Conservation (phyloP, 352 stramenopile genomes). For the Globisporangium heterothallicum region DNA sequence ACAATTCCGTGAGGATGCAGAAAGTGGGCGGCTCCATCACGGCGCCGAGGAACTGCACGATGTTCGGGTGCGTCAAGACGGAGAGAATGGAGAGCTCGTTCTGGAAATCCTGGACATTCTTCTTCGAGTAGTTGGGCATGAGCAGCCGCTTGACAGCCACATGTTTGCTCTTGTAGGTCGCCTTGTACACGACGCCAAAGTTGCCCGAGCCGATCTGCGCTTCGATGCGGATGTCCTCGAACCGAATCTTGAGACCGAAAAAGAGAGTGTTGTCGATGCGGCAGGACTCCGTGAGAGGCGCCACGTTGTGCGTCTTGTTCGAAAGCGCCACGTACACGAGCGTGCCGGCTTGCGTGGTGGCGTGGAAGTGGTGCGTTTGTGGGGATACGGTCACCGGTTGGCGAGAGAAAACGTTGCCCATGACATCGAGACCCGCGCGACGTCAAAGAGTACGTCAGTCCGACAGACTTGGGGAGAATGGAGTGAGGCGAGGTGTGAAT, state of each 20-base stretch:
- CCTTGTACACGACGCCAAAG: conserved; percentile 79
- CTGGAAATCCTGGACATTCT: conserved; percentile 65
- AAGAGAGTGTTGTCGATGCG: conserved; percentile 53
- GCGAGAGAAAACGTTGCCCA: conserved; percentile 47
- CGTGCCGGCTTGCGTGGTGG: conserved; percentile 60
- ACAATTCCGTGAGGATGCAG: conserved; percentile 71
- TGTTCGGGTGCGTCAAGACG: conserved; percentile 68
- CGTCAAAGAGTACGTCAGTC: too few relatives aligned
- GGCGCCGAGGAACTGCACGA: conserved; percentile 77
- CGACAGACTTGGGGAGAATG: too few relatives aligned
- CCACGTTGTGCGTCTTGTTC: conserved; percentile 56
- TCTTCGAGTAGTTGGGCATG: conserved; percentile 44
- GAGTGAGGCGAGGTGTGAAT: too few relatives aligned
- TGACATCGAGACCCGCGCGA: conserved; percentile 14
- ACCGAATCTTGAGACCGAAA: conserved; percentile 61
- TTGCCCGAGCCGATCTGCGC: conserved; percentile 65
- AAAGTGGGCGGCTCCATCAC: conserved; percentile 65
- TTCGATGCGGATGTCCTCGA: conserved; percentile 63
- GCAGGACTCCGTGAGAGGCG: conserved; percentile 50
- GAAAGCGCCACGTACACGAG: conserved; percentile 68
- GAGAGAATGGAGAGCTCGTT: conserved; percentile 84
- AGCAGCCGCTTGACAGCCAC: conserved; percentile 65
- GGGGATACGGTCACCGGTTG: conserved; percentile 54
- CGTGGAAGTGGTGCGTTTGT: conserved; percentile 54
- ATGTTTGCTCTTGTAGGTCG: conserved; percentile 67